Percentiles rank a stretch among this genome's conserved stretches.
Conservation (phyloP, 208 protist genomes). For the Acanthamoeba rhysodes region DNA sequence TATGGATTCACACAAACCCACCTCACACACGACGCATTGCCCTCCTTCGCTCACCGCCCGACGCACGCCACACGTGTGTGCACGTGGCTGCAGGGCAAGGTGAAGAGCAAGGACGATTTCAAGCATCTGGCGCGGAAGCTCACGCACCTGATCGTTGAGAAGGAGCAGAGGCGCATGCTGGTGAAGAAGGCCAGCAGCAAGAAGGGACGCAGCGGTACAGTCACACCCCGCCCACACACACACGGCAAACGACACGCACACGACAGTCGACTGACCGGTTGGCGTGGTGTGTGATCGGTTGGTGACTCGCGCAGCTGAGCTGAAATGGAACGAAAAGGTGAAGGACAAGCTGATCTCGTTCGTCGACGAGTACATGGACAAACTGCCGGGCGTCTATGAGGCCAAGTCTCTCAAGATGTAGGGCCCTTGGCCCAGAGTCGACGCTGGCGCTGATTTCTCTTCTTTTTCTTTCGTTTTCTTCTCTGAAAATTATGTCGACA, state of each 20-base stretch:
- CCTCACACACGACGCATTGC: no score
- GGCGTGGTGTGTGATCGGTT: background rate
- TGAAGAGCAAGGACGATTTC: conserved; percentile 71
- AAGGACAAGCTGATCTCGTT: conserved; percentile 61
- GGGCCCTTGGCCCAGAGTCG: no score
- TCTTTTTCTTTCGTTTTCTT: no score
- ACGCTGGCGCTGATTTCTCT: no score
- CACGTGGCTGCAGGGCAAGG: background rate
- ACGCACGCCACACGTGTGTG: background rate
- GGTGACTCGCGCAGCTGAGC: background rate
- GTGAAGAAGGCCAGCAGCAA: conserved; percentile 60
- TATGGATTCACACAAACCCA: no score
- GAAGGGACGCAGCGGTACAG: conserved; percentile 15
- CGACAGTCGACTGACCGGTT: no score
- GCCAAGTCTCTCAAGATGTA: conserved; percentile 42
- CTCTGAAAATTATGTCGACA: no score
- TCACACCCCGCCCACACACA: background rate
- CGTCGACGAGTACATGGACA: conserved; percentile 54
- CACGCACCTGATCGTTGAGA: conserved; percentile 71
- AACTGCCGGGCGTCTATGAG: conserved; percentile 28
- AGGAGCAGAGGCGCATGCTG: conserved; percentile 52
- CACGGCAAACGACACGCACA: no score
- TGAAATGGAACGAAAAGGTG: conserved; percentile 65
- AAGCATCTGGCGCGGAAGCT: conserved; percentile 76
- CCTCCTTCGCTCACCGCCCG: background rate